Evolutionary conservation across 352 stramenopile genomes (phyloP).

Genomic region (Phytopythium helicoides): DNA sequence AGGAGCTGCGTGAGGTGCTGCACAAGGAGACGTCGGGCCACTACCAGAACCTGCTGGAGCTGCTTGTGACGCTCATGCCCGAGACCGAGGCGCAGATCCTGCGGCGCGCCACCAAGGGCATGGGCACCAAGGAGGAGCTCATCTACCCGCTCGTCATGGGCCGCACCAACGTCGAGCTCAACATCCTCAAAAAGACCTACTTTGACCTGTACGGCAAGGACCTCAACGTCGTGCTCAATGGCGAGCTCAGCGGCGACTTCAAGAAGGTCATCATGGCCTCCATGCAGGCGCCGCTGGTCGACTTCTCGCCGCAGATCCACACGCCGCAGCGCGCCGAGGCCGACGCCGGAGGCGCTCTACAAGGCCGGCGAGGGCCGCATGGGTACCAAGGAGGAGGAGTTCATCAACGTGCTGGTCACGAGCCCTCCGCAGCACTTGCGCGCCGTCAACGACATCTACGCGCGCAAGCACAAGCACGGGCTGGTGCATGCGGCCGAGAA

Average conservation of each 20-base stretch:
- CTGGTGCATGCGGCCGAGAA: constrained; percentile 64
- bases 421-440: constrained; percentile 55
- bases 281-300: constrained; percentile 50
- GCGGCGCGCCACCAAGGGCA: constrained; percentile 60
- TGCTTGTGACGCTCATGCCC: constrained; percentile 50
- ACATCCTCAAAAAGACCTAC: constrained; percentile 81
- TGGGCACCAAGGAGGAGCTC: constrained; percentile 66
- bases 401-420: constrained; percentile 55
- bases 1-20: constrained; percentile 52
- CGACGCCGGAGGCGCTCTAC: constrained; percentile 64
- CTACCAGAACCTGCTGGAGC: constrained; percentile 61
- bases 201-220: constrained; percentile 63
- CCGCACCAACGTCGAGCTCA: constrained; percentile 67
- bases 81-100: constrained; percentile 68
- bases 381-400: constrained; percentile 63
- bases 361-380: constrained; percentile 64
- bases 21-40: constrained; percentile 63
- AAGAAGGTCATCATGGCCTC: constrained; percentile 71
- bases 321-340: constrained; percentile 51
- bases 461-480: constrained; percentile 63
- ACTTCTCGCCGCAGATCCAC: constrained; percentile 59
- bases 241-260: constrained; percentile 67
- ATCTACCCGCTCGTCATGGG: constrained; percentile 68
- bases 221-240: constrained; percentile 50
- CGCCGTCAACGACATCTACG: constrained; percentile 53